These are phyloP conservation scores for Sphaceloma murrayae DNA, from an alignment of 2,329 filamentous ascomycete species.

Conservation along the genomic window DNA sequence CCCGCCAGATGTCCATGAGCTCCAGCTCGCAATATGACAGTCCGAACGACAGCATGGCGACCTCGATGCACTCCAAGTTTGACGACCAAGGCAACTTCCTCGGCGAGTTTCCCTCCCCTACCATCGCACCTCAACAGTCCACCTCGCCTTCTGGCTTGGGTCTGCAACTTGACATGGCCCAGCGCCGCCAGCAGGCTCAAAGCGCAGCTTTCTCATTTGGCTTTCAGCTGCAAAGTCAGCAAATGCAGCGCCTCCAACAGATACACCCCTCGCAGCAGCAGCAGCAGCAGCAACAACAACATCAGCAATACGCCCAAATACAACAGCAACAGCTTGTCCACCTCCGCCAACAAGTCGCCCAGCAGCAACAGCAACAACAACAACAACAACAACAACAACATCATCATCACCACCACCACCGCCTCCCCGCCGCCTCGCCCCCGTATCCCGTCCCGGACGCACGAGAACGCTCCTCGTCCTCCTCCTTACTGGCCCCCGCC, in stretches of 20 bases:
- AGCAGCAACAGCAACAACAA: slow-evolving; percentile 24
- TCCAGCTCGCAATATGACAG: slow-evolving; percentile 5
- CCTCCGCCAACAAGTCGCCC: slow-evolving; percentile 21
- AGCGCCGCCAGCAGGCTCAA: slow-evolving; percentile 21
- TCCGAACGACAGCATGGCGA: slow-evolving; percentile 8
- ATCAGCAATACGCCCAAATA: slow-evolving; percentile 29
- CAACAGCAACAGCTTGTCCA: slow-evolving; percentile 36
- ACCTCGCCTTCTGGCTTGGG: background rate
- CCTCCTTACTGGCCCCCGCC: too few relatives aligned
- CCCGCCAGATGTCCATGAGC: slow-evolving; percentile 4
- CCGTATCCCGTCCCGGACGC: too few relatives aligned
- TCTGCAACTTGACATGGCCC: slow-evolving; percentile 5
- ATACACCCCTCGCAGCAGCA: slow-evolving; percentile 16
- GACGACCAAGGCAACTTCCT: slow-evolving; percentile 2
- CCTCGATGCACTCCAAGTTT: slow-evolving; percentile 6
- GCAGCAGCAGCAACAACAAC: slow-evolving; percentile 20
- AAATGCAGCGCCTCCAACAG: slow-evolving; percentile 23
- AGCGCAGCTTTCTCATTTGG: slow-evolving; percentile 26
- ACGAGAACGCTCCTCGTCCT: too few relatives aligned
- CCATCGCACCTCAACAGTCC: background rate
- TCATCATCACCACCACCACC: slow-evolving; percentile 63
- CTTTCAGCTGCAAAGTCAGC: slow-evolving; percentile 27
- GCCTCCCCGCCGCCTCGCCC: slow-evolving; percentile 62
- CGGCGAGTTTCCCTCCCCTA: background rate
- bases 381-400: slow-evolving; percentile 41